Evolutionary conservation across 2,329 filamentous ascomycete species (phyloP).

Genomic region (Pyrenophora graminea): DNA sequence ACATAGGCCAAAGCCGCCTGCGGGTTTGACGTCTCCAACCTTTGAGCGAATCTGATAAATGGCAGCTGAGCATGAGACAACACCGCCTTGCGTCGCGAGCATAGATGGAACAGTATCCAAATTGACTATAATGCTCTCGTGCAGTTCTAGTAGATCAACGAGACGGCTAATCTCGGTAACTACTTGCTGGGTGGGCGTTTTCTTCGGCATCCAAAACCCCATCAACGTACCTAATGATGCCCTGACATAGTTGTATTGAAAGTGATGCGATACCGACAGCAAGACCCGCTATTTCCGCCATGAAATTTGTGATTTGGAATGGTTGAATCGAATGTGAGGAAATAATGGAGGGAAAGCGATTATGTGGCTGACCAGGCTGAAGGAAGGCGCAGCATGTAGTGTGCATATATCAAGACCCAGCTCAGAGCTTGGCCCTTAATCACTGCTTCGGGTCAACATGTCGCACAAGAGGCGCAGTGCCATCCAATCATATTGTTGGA

Average conservation of each 20-base stretch:
- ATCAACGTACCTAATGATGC: not conserved
- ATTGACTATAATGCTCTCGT: not conserved
- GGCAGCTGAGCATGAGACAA: not conserved
- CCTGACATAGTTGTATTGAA: not conserved
- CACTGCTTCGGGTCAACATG: too few species aligned
- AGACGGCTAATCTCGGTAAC: not conserved
- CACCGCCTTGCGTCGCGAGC: not conserved
- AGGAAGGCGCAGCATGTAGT: too few species aligned
- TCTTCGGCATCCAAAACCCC: not conserved
- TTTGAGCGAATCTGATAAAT: not conserved
- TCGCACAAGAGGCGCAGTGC: too few species aligned
- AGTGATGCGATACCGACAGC: not conserved
- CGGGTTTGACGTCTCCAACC: not conserved
- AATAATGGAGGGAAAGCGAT: too few species aligned
- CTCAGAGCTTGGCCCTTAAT: too few species aligned
- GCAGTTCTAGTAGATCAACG: not conserved
- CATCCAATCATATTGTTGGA: too few species aligned
- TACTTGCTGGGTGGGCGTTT: not conserved
- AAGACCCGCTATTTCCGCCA: constrained; percentile 3
- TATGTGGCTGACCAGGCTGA: too few species aligned
- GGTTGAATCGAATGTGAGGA: too few species aligned
- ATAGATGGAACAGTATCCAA: not conserved
- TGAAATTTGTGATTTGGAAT: not conserved
- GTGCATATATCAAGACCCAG: too few species aligned
- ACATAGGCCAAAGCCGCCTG: too few species aligned